phyloP scores from a whole-genome alignment of 106 monocot genomes.

The Dendrobium catenatum region DNA sequence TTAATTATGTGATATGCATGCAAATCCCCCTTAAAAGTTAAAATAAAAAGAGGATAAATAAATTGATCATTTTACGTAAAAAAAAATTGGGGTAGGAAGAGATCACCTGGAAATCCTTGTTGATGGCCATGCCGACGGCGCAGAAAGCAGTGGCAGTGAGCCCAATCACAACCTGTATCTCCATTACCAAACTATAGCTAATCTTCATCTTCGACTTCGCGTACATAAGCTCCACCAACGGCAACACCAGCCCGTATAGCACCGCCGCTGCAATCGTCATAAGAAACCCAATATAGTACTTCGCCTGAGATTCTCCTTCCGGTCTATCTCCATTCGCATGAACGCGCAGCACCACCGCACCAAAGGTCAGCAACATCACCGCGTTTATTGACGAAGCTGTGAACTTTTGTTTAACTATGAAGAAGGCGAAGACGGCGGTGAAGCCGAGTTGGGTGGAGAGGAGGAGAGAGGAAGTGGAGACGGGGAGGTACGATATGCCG shows the following conservation, averaged over 20 bases:
- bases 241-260: conserved; percentile 20
- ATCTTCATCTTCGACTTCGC: conserved; percentile 1
- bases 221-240: conserved; percentile 26
- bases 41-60: too few relatives aligned
- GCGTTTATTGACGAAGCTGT: not conserved
- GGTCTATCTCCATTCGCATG: not conserved
- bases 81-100: not conserved
- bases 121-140: conserved; percentile 21
- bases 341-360: conserved; percentile 6
- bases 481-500: conserved; percentile 11
- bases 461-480: conserved; percentile 11
- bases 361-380: conserved; percentile 1
- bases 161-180: conserved; percentile 21
- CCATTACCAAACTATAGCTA: not conserved
- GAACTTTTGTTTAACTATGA: conserved; percentile 4
- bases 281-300: conserved; percentile 17
- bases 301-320: not conserved
- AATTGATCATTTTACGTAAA: too few relatives aligned
- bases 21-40: too few relatives aligned
- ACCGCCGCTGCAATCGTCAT: conserved; percentile 10
- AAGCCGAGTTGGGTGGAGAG: conserved; percentile 11
- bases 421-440: conserved; percentile 5
- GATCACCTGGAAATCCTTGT: conserved; percentile 28
- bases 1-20: too few relatives aligned
- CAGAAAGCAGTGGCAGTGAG: conserved; percentile 21